phyloP scores from a whole-genome alignment of 257 asterid species.

The Jacaranda copaia region DNA sequence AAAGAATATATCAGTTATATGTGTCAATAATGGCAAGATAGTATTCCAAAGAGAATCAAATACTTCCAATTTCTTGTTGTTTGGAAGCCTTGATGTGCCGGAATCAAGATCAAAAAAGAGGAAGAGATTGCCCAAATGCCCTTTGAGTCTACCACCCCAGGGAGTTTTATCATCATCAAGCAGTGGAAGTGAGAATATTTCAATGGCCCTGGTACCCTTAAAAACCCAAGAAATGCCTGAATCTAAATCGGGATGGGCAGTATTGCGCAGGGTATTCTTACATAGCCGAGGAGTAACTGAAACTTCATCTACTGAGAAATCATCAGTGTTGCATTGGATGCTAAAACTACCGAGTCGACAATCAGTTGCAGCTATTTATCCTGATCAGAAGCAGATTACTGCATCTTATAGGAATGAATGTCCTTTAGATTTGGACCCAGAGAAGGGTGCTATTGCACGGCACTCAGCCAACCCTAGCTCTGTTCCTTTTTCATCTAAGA shows the following conservation, averaged over 20 bases:
- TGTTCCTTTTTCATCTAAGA: slow-evolving; percentile 38
- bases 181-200: slow-evolving; percentile 42
- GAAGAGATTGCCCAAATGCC: slow-evolving; percentile 50
- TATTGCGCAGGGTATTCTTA: slow-evolving; percentile 58
- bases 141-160: slow-evolving; percentile 48
- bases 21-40: slow-evolving; percentile 81
- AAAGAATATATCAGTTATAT: slow-evolving; percentile 59
- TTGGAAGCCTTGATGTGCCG: slow-evolving; percentile 41
- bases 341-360: slow-evolving; percentile 61
- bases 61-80: slow-evolving; percentile 39
- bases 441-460: slow-evolving; percentile 51
- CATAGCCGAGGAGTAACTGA: slow-evolving; percentile 43
- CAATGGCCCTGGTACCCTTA: slow-evolving; percentile 69
- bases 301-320: slow-evolving; percentile 50
- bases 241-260: slow-evolving; percentile 68
- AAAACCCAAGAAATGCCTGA: slow-evolving; percentile 45
- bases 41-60: slow-evolving; percentile 59
- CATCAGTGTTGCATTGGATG: slow-evolving; percentile 59
- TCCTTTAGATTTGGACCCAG: slow-evolving; percentile 45
- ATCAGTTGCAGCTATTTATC: slow-evolving; percentile 68
- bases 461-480: slow-evolving; percentile 41
- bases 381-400: slow-evolving; percentile 66
- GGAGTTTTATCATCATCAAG: slow-evolving; percentile 36
- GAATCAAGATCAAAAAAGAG: slow-evolving; percentile 53
- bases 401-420: slow-evolving; percentile 42